A percentile compares a stretch with the other conserved stretches of the same genome.
Evolutionary conservation across 2,329 filamentous ascomycete genomes (phyloP).

Genomic region (Colletotrichum sp.): DNA sequence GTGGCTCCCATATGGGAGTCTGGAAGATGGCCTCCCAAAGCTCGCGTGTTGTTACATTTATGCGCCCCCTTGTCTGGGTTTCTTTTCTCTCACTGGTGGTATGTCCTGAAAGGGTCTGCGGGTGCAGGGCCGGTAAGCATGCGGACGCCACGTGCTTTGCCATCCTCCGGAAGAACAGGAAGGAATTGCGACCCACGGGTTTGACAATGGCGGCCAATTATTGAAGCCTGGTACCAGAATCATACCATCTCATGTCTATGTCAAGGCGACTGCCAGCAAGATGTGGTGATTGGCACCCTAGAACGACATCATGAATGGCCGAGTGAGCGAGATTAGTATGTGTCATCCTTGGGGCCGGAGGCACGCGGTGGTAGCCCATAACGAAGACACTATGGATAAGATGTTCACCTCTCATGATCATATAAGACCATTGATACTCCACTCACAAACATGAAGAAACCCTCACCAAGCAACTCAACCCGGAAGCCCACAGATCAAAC

Average conservation of each 20-base stretch:
- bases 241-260: background rate
- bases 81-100: background rate
- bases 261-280: conserved; percentile 1
- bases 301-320: background rate
- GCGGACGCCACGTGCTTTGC: conserved; percentile 17
- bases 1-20: background rate
- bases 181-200: conserved; percentile 5
- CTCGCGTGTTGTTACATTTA: conserved; percentile 6
- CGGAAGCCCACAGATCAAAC: background rate
- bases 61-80: background rate
- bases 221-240: conserved; percentile 15
- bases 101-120: background rate
- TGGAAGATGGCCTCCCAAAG: background rate
- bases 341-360: background rate
- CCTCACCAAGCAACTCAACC: background rate
- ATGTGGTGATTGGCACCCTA: conserved; percentile 2
- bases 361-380: background rate
- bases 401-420: background rate
- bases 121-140: background rate
- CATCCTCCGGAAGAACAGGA: background rate
- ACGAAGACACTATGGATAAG: background rate
- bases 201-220: conserved; percentile 29
- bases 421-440: conserved; percentile 8
- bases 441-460: background rate
- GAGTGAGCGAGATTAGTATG: background rate